A percentile compares a stretch with the other conserved stretches of the same genome.
phyloP scores from a whole-genome alignment of 148 eudicot species.

The Persicaria maculosa region DNA sequence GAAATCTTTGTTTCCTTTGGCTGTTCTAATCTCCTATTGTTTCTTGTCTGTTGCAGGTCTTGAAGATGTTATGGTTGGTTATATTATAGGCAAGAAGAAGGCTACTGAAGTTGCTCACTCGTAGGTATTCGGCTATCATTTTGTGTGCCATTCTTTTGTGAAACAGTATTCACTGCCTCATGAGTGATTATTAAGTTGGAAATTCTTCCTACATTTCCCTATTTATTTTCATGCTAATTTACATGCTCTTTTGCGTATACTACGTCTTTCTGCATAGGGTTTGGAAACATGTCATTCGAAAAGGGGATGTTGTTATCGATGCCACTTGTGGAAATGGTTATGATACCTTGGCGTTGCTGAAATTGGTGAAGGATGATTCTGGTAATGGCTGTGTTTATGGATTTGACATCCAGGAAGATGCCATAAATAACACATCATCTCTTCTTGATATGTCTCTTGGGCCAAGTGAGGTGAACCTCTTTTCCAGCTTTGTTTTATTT shows the following conservation, averaged over 20 bases:
- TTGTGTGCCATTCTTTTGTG: not conserved
- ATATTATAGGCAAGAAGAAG: constrained; percentile 59
- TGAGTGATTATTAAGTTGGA: not conserved
- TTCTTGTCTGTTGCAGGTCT: constrained; percentile 23
- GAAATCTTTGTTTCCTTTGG: not conserved
- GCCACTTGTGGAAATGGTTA: constrained; percentile 97
- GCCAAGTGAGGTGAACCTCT: constrained; percentile 43
- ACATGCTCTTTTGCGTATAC: not conserved
- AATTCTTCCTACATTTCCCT: not conserved
- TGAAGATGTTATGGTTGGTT: constrained; percentile 51
- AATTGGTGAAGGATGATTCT: constrained; percentile 48
- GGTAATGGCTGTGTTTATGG: constrained; percentile 59
- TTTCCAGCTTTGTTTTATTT: constrained; percentile 3
- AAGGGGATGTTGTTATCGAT: constrained; percentile 76
- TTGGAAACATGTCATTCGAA: constrained; percentile 61
- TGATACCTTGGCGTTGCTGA: constrained; percentile 78
- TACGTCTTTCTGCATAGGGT: constrained; percentile 31
- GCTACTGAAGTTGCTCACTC: constrained; percentile 89
- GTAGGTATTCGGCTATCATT: constrained; percentile 46
- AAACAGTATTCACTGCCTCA: not conserved
- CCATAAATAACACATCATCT: constrained; percentile 48
- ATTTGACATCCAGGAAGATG: constrained; percentile 71
- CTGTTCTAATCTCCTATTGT: not conserved
- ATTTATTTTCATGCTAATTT: not conserved
- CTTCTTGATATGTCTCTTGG: constrained; percentile 47